Evolutionary conservation across 2,329 filamentous ascomycete species (phyloP), one percentile per base, ranked within the genome.

Genomic region (Penicillium frequentans): DNA sequence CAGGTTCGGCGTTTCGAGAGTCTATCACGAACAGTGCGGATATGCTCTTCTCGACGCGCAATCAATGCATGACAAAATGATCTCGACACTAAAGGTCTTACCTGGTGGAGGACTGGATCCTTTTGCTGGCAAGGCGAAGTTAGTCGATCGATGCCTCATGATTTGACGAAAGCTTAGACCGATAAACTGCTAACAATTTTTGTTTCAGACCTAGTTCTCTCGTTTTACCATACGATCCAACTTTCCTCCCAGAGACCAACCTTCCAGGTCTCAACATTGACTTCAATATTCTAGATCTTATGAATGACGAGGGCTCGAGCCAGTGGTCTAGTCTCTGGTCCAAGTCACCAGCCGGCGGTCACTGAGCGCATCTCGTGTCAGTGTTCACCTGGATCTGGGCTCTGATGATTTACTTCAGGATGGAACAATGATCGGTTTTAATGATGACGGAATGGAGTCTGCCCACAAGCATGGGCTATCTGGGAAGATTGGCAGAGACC

Each of bases 21-120:
- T 98, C 19, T 96, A 91, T 72, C 82, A 85, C 26, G 90, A 96
- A 71, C 93, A 99, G 75, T 96, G 90, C 67, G 82, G 83, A 37
- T 99, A 96, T 71, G 86, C 96, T 24, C 85, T 97, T 47, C 82
- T 84, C 3, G 95, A 98, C 69, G 87, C 88, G 2, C 87, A 93
- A 73, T 86, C 84, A 64, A 86, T 90, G 37, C 87, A 91, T 64
- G 84, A 86, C 58, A 86, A 85, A 63, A 90, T 98, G 83, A 82
- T 84, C 62, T 78, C 84, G 2, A 84, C 92, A 70, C 79, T 90
- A 60, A 85, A 81, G 50, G 75, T 82, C 8, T 72, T 88, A 52
- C 77, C 81, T 37, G 78, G 80, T 19, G 83, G 83, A 55, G 85
- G 84, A 21, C 79, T 91, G 26, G 90, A 96, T 72, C 82, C 84